Evolutionary conservation across 2,329 filamentous ascomycete genomes (phyloP), one percentile per base, ranked within the genome.

Genomic region (Cytospora schulzeri): DNA sequence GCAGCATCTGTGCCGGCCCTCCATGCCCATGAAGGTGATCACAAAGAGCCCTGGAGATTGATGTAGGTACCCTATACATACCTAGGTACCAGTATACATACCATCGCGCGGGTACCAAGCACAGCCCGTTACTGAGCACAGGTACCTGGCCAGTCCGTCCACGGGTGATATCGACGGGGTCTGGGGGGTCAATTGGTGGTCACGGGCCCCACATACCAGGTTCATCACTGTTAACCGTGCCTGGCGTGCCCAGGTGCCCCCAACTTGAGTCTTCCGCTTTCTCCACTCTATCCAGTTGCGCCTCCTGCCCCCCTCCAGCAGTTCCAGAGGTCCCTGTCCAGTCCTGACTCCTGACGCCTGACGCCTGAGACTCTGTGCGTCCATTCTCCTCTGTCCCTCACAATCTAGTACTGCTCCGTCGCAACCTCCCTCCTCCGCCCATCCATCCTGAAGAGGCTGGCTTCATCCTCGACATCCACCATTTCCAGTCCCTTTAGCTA

Each of bases 381-480:
- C 33, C 17, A 4, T 35, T 48, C 59, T 61, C 51, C 59, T 61
- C 52, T 53, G 59, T 62, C 52, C 59, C 59, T 56, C 52, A 50
- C 52, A 56, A 51, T 54, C 60, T 50, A 33, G 60, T 24, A 35
- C 60, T 35, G 55, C 45, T 38, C 52, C 38, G 52, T 56, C 60
- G 55, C 52, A 33, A 29, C 35, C 38, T 60, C 33, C 28, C 50
- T 59, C 51, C 15, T 52, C 51, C 62, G 66, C 62, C 75, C 74
- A 72, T 75, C 71, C 71, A 71, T 68, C 74, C 75, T 31, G 52
- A 50, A 38, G 50, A 62, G 60, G 52, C 55, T 35, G 60, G 29
- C 60, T 50, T 50, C 60, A 51, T 51, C 45, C 45, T 48, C n/a
- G 14, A 48, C n/a, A 19, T 26, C 38, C 22, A 31, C 17, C 31